Conservation (phyloP, 2,329 filamentous ascomycete species). For the Alternaria sp. region DNA sequence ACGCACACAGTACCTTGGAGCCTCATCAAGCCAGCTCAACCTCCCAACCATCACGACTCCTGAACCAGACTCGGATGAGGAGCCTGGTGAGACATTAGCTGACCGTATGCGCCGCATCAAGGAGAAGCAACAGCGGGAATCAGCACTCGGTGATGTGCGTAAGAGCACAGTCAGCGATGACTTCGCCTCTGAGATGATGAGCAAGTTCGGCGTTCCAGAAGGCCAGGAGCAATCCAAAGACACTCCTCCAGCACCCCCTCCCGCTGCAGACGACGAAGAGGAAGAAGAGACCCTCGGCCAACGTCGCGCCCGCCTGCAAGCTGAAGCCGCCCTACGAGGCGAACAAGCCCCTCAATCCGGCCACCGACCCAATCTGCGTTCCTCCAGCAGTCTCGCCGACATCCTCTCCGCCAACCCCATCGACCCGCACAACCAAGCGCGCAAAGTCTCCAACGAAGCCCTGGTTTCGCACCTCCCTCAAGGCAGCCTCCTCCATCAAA, state of each 20-base stretch:
- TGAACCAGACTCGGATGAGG: slow-evolving; percentile 41
- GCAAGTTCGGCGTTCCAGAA: slow-evolving; percentile 43
- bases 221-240: slow-evolving; percentile 26
- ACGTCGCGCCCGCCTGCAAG: slow-evolving; percentile 74
- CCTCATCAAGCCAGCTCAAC: slow-evolving; percentile 32
- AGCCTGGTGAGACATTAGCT: slow-evolving; percentile 69
- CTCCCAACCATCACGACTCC: slow-evolving; percentile 38
- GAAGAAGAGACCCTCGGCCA: slow-evolving; percentile 80
- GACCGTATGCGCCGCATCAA: slow-evolving; percentile 70
- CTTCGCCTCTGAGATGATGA: slow-evolving; percentile 73
- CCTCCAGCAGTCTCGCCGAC: slow-evolving; percentile 65
- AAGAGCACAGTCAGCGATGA: slow-evolving; percentile 64
- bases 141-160: slow-evolving; percentile 48
- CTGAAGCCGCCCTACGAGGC: slow-evolving; percentile 65
- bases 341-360: slow-evolving; percentile 26
- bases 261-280: slow-evolving; percentile 6
- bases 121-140: slow-evolving; percentile 59
- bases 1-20: slow-evolving; percentile 19
- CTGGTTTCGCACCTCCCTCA: slow-evolving; percentile 43
- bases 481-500: slow-evolving; percentile 51
- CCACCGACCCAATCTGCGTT: slow-evolving; percentile 45
- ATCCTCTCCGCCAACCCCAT: slow-evolving; percentile 64
- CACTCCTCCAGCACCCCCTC: slow-evolving; percentile 32
- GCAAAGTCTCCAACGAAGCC: slow-evolving; percentile 46
- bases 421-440: slow-evolving; percentile 39